Evolutionary conservation across 2,329 filamentous ascomycete genomes (phyloP), one percentile per base, ranked within the genome.

Genomic region (Fusarium sacchari): DNA sequence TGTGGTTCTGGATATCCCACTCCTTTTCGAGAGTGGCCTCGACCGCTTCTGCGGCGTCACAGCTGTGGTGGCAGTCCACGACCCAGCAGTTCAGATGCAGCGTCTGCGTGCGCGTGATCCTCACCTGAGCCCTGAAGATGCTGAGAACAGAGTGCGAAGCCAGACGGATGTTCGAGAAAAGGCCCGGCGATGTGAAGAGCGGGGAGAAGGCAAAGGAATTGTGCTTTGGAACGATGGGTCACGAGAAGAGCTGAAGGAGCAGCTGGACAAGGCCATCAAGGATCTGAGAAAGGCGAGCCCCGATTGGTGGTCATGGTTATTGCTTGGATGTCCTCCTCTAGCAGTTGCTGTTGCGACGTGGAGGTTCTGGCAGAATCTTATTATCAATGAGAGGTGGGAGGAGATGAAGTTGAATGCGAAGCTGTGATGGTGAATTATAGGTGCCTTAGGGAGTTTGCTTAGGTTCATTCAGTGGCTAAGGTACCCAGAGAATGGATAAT

Each of bases 191-290:
- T 94, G 92, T 69, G 86, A 93, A 82, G 90, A 88, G 52, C 86
- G 94, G 50, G 89, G 86, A 58, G 80, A 83, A 49, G 90, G 90
- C 12, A 88, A 87, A 53, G 96, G 95, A 0, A 88, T 95, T 7
- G 94, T 98, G 39, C 88, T 99, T 30, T 96, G 94, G 94, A 99
- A 99, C 83, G 96, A 98, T 83, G 90, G 89, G 6, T 90, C 90
- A 52, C 91, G 87, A 78, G 91, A 90, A 40, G 90, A 94, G 71
- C 81, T 99, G 79, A 88, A 89, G 82, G 82, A 79, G 57, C 90
- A 94, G 81, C 84, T 98, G 17, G 86, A 87, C 58, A 85, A 84
- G 67, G 93, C 91, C 13, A 90, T 98, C 84, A 79, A 77, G 8
- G 86, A 87, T 68, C 84, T 98, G 42, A 87, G 86, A 77, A 84